phyloP scores from a whole-genome alignment of 495 filamentous ascomycete species.

The Penicillium roqueforti region DNA sequence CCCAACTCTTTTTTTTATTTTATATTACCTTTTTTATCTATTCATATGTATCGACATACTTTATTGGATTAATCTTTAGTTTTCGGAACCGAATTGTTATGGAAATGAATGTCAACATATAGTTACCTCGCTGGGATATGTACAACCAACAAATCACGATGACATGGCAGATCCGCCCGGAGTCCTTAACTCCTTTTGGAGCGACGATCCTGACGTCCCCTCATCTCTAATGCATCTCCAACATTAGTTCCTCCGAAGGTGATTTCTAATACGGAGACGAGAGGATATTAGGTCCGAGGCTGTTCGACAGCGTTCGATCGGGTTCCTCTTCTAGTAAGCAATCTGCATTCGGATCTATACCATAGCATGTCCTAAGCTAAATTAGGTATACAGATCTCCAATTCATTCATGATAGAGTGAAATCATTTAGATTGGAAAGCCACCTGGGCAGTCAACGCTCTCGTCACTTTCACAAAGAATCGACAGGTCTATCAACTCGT shows the following conservation, averaged over 20 bases:
- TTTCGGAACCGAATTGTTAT: background rate
- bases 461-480: background rate
- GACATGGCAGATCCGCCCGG: slow-evolving; percentile 6
- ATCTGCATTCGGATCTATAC: background rate
- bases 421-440: background rate
- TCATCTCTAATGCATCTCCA: background rate
- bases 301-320: background rate
- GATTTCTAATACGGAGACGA: background rate
- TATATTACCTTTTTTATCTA: background rate
- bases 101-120: background rate
- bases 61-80: slow-evolving; percentile 3
- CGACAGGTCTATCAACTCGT: background rate
- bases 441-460: background rate
- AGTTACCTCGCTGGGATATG: no score
- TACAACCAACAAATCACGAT: no score
- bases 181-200: slow-evolving; percentile 19
- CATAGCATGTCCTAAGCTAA: background rate
- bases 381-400: background rate
- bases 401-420: background rate
- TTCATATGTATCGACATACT: background rate
- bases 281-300: background rate
- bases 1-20: background rate
- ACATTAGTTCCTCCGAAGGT: background rate
- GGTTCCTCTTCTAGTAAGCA: background rate
- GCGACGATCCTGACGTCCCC: background rate